Percentiles rank a stretch among this genome's conserved stretches.
Evolutionary conservation across 768 basidiomycete species (phyloP).

Genomic region (Tylopilus vinaceipallidus): DNA sequence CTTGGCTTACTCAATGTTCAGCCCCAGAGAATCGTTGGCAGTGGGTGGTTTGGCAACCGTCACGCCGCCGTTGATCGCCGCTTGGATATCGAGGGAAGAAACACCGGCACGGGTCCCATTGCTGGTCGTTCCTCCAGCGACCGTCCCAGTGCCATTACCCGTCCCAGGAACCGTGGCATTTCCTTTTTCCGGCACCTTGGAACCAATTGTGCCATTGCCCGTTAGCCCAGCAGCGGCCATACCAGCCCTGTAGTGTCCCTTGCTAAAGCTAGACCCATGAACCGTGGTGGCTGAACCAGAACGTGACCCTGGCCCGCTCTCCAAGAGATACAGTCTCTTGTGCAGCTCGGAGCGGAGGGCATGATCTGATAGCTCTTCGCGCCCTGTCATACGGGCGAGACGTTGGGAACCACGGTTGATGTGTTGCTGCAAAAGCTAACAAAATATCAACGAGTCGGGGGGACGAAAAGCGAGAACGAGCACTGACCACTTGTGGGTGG

Average conservation of each 20-base stretch:
- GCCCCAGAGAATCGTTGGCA: slow-evolving; percentile 54
- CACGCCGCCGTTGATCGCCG: slow-evolving; percentile 36
- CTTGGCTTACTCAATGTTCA: slow-evolving; percentile 66
- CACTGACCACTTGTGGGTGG: slow-evolving; percentile 44
- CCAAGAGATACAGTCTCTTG: slow-evolving; percentile 40
- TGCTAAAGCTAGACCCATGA: slow-evolving; percentile 8
- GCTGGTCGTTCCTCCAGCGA: slow-evolving; percentile 10
- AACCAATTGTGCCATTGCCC: not conserved
- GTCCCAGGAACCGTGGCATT: no score
- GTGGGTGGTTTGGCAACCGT: slow-evolving; percentile 43
- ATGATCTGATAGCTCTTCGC: slow-evolving; percentile 45
- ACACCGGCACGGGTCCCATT: slow-evolving; percentile 31
- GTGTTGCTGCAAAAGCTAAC: slow-evolving; percentile 64
- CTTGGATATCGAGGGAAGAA: slow-evolving; percentile 36
- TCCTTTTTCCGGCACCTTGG: no score
- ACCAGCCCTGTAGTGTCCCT: slow-evolving; percentile 9
- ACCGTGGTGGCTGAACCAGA: not conserved
- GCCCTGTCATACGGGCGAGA: slow-evolving; percentile 67
- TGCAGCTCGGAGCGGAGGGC: slow-evolving; percentile 45
- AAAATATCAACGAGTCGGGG: not conserved
- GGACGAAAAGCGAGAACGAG: not conserved
- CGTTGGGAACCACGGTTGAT: slow-evolving; percentile 65
- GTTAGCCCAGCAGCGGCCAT: slow-evolving; percentile 3
- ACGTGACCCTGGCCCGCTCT: slow-evolving; percentile 23
- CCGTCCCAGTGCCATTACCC: slow-evolving; percentile 6